phyloP scores from a whole-genome alignment of 345 rosid genomes.

The Lumnitzera racemosa region DNA sequence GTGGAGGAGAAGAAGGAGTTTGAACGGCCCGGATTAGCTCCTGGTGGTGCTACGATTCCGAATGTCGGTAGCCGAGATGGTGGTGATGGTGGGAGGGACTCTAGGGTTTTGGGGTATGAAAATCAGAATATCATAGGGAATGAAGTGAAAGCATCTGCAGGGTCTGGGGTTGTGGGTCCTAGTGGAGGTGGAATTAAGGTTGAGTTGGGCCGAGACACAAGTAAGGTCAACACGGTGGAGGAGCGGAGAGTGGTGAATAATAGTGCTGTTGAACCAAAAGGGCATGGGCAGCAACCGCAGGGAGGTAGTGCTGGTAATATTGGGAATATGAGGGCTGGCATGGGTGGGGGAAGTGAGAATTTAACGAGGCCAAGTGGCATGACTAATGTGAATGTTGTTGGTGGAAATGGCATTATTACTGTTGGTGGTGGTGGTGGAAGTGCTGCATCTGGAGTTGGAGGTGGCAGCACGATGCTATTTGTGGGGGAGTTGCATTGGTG shows the following conservation, averaged over 20 bases:
- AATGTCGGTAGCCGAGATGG: slow-evolving; percentile 28
- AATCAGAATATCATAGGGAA: slow-evolving; percentile 28
- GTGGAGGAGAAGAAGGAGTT: slow-evolving; percentile 10
- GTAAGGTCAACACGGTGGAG: slow-evolving; percentile 24
- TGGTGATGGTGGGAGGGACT: slow-evolving; percentile 23
- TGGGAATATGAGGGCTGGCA: slow-evolving; percentile 6
- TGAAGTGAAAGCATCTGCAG: slow-evolving; percentile 24
- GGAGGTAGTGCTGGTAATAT: slow-evolving; percentile 11
- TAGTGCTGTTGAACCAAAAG: slow-evolving; percentile 12
- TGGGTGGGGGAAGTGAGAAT: slow-evolving; percentile 23
- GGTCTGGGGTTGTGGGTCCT: slow-evolving; percentile 10
- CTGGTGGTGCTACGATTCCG: slow-evolving; percentile 20
- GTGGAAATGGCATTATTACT: slow-evolving; percentile 6
- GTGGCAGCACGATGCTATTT: slow-evolving; percentile 51
- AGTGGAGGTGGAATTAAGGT: slow-evolving; percentile 52
- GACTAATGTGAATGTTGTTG: slow-evolving; percentile 19
- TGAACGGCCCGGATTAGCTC: slow-evolving; percentile 12
- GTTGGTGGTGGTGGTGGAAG: slow-evolving; percentile 6
- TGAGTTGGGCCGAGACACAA: slow-evolving; percentile 42
- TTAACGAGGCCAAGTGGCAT: slow-evolving; percentile 31
- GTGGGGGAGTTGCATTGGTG: slow-evolving; percentile 95
- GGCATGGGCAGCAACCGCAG: slow-evolving; percentile 13
- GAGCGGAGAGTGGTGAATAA: slow-evolving; percentile 23
- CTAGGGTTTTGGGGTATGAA: slow-evolving; percentile 22
- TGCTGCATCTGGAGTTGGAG: slow-evolving; percentile 11